A percentile compares a stretch with the other conserved stretches of the same genome.
These are phyloP conservation scores for Phytophthora macrochlamydospora DNA, from an alignment of 352 stramenopile genomes.

Conservation along the genomic window DNA sequence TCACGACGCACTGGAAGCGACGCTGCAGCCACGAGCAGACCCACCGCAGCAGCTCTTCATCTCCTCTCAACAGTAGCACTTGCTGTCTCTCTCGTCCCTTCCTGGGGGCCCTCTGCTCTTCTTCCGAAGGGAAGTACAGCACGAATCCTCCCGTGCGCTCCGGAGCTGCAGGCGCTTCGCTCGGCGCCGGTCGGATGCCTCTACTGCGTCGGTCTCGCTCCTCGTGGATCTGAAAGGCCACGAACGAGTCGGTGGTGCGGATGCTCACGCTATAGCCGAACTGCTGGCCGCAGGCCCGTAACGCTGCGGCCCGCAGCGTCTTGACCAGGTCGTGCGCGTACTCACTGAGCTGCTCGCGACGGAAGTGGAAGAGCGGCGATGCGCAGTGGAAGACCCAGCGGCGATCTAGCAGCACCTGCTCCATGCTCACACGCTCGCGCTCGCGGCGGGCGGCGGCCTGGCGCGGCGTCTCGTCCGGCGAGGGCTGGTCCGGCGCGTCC, in stretches of 20 bases:
- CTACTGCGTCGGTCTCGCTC: slow-evolving; percentile 36
- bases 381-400: slow-evolving; percentile 69
- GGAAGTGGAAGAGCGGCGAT: slow-evolving; percentile 70
- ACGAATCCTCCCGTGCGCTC: slow-evolving; percentile 55
- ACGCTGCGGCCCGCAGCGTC: slow-evolving; percentile 53
- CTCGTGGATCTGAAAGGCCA: slow-evolving; percentile 65
- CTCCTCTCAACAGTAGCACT: slow-evolving; percentile 62
- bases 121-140: slow-evolving; percentile 57
- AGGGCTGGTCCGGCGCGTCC: neutral
- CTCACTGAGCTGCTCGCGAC: slow-evolving; percentile 42
- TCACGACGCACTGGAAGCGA: slow-evolving; percentile 76
- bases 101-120: slow-evolving; percentile 40
- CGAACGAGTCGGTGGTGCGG: slow-evolving; percentile 47
- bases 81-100: slow-evolving; percentile 53
- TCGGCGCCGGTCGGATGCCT: neutral
- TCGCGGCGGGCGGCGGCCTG: slow-evolving; percentile 22
- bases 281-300: slow-evolving; percentile 48
- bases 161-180: neutral
- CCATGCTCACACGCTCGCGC: slow-evolving; percentile 45
- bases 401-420: slow-evolving; percentile 56
- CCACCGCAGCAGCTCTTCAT: slow-evolving; percentile 58
- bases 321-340: slow-evolving; percentile 77
- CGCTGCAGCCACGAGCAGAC: slow-evolving; percentile 71
- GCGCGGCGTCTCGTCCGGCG: slow-evolving; percentile 19
- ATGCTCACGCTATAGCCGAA: slow-evolving; percentile 75